phyloP scores from a whole-genome alignment of 306 rosid genomes.

The Amphicarpaea edgeworthii region DNA sequence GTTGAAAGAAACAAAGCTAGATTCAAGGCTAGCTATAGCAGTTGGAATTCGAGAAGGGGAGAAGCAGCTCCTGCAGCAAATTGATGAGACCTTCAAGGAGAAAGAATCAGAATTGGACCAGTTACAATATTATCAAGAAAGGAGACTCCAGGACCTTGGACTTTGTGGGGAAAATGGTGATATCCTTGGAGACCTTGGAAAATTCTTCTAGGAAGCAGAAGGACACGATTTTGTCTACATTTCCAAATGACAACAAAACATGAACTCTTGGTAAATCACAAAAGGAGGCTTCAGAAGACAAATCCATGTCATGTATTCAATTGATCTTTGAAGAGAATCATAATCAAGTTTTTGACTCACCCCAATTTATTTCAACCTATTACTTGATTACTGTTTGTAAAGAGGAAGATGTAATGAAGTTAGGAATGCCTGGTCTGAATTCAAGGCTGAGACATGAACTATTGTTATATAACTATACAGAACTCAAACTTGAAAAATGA shows the following conservation, averaged over 20 bases:
- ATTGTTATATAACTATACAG: constrained; percentile 33
- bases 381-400: constrained; percentile 34
- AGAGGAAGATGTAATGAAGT: constrained; percentile 17
- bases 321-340: constrained; percentile 35
- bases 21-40: constrained; percentile 77
- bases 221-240: constrained; percentile 23
- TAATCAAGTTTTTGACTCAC: constrained; percentile 36
- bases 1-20: constrained; percentile 65
- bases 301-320: constrained; percentile 10
- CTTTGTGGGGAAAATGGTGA: constrained; percentile 94
- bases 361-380: constrained; percentile 8
- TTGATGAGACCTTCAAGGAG: constrained; percentile 69
- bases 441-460: background rate
- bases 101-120: constrained; percentile 71
- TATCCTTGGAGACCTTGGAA: constrained; percentile 71
- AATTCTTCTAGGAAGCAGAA: constrained; percentile 43
- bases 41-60: constrained; percentile 92
- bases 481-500: constrained; percentile 32
- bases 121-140: constrained; percentile 87
- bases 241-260: constrained; percentile 10
- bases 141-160: constrained; percentile 97
- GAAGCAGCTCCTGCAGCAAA: constrained; percentile 80
- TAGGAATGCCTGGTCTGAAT: background rate
- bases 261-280: background rate
- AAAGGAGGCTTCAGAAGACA: constrained; percentile 10